These are phyloP conservation scores for Begonia fuchsioides DNA, from an alignment of 306 rosid species.

Conservation along the genomic window DNA sequence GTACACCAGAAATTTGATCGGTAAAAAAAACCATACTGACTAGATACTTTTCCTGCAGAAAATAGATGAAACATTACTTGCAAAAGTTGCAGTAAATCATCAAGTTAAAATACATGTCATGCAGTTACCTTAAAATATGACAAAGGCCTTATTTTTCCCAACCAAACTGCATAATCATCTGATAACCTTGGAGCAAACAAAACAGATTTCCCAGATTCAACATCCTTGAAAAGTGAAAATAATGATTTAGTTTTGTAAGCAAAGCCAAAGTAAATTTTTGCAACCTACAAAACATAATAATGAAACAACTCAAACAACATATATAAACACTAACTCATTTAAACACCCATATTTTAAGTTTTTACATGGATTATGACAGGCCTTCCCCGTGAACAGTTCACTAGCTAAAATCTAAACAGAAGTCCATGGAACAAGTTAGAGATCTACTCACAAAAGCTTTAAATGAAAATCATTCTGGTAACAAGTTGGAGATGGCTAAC, in stretches of 20 bases:
- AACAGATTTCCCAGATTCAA: constrained; percentile 53
- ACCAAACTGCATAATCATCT: constrained; percentile 79
- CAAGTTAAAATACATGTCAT: no score
- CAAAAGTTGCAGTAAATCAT: constrained; percentile 4
- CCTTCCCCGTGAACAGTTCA: no score
- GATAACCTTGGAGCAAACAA: constrained; percentile 74
- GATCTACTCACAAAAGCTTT: no score
- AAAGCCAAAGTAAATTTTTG: background rate
- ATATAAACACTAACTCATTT: no score
- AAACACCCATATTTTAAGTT: no score
- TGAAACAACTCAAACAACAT: background rate
- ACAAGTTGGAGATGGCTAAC: no score
- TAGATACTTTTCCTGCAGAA: constrained; percentile 58
- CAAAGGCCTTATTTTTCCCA: constrained; percentile 57
- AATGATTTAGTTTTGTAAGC: background rate
- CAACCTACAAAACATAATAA: background rate
- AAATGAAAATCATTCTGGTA: no score
- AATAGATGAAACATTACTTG: background rate
- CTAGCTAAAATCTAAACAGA: no score
- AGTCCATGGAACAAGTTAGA: no score
- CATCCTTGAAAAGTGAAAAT: constrained; percentile 27
- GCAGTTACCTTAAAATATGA: constrained; percentile 40
- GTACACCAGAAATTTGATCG: constrained; percentile 37
- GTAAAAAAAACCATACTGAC: constrained; percentile 29
- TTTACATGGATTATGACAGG: no score